Evolutionary conservation across 257 asterid genomes (phyloP), one percentile per base, ranked within the genome.

Genomic region (Plantago ovata): DNA sequence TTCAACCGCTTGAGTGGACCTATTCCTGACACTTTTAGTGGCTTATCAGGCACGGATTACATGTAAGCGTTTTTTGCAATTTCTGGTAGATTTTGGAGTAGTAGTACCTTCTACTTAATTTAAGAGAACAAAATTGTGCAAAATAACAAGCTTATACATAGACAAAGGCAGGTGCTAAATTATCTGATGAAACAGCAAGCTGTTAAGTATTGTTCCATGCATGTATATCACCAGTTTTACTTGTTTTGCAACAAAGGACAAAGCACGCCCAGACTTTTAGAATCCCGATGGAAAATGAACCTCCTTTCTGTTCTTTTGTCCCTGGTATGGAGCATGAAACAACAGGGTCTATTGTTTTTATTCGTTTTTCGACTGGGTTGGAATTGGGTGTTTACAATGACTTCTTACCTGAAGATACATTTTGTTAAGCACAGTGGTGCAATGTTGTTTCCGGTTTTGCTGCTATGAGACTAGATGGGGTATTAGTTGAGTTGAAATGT

Each of bases 1-100:
- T 84, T 83, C 75, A 86, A 86, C 81, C 81, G 72, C 59, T 56
- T 86, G 70, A 84, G 71, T 22, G 94, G 95, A 54, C 73, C 68
- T 5, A 72, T 86, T 58, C 89, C 90, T 0, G 63, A 36, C 7
- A 81, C 50, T 69, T 77, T 62, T 66, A 0, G 0, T 0, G 41
- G 61, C 22, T 53, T 69, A 60, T 43, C 65, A 36, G 7, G 39
- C 14, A 51, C 79, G 1, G 71, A 79, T 41, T 53, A 42, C 70
- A 61, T 81, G 95, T 86, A 81, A 72, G 85, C 44, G 38, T 58
- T 58, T 38, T 53, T 56, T 32, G 22, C 18, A 9, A 13, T 10
- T 49, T 38, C 42, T 51, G 0, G 36, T 28, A 28, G 7, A 3
- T 12, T 15, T 64, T 11, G 18, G 11, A 56, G 32, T 52, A 15